Conservation (phyloP, 495 filamentous ascomycete species). For the Margaritispora aquatica region DNA sequence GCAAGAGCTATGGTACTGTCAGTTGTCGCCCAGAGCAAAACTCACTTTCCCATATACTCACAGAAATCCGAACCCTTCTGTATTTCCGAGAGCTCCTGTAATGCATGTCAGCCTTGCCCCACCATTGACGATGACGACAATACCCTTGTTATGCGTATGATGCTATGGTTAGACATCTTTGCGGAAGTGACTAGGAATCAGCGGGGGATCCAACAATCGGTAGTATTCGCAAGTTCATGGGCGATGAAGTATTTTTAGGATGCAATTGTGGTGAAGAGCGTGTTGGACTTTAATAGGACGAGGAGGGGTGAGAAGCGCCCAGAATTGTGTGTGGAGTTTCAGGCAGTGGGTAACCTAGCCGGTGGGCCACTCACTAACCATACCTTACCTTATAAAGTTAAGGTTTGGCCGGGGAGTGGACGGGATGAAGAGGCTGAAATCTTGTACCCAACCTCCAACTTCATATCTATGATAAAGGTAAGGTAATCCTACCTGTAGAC, state of each 20-base stretch:
- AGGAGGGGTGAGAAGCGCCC: background rate
- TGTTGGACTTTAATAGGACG: background rate
- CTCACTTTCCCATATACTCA: constrained; percentile 41
- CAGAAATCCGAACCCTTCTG: constrained; percentile 77
- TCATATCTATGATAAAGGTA: no score
- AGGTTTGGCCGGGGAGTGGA: no score
- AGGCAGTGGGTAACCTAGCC: background rate
- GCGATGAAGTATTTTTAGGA: background rate
- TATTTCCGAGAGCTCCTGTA: constrained; percentile 75
- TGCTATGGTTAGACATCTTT: constrained; percentile 73
- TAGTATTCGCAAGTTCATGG: constrained; percentile 11
- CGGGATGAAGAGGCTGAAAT: background rate
- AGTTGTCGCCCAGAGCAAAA: background rate
- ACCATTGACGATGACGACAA: constrained; percentile 19
- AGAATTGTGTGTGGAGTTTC: background rate
- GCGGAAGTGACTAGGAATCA: background rate
- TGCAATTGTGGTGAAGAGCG: background rate
- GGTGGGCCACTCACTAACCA: no score
- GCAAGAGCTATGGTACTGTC: constrained; percentile 56
- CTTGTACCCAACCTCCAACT: background rate
- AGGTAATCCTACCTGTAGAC: no score
- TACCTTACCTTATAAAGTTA: no score
- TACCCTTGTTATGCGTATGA: constrained; percentile 81
- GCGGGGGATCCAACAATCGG: background rate
- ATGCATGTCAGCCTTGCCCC: constrained; percentile 32